Evolutionary conservation across 441 rosid genomes (phyloP), one percentile per base, ranked within the genome.

Genomic region (Jatropha podagrica): DNA sequence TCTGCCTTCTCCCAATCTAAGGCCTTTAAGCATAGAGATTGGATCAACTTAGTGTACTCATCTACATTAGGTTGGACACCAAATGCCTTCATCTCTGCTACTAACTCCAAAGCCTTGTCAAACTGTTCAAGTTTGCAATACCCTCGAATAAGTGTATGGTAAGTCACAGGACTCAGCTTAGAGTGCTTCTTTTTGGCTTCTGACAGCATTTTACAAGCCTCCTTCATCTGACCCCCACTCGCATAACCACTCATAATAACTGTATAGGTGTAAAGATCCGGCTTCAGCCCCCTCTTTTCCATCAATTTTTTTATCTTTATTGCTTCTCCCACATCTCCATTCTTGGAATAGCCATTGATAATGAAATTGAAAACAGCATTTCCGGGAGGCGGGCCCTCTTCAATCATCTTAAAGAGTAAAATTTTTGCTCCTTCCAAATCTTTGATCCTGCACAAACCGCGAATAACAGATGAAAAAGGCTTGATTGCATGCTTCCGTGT

Each of bases 141-240:
- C 48, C 96, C 94, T 41, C 97, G 84, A 79, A 93, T 90, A 26
- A 95, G 92, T 4, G 91, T 69, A 76, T 93, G 99, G 84, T 93
- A 95, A 10, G 89, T 91, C 51, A 84, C 94, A 4, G 88, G 89
- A 76, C 70, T 86, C 72, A 91, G 87, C 81, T 87, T 90, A 56
- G 82, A 72, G 84, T 95, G 93, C 68, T 86, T 90, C 88, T 79
- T 83, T 81, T 91, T 90, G 70, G 97, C 98, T 80, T 91, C 91
- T 14, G 79, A 80, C 9, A 93, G 80, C 49, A 93, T 54, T 70
- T 82, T 69, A 70, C 77, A 77, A 13, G 99, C 97, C 82, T 88
- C 90, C 17, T 84, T 88, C 95, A 95, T 90, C 71, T 83, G 78
- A 59, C 97, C 97, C 73, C 92, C 86, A 68, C 85, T 89, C 10